A percentile compares a stretch with the other conserved stretches of the same genome.
phyloP scores from a whole-genome alignment of 805 yeast genomes.

The Hanseniaspora meyeri region DNA sequence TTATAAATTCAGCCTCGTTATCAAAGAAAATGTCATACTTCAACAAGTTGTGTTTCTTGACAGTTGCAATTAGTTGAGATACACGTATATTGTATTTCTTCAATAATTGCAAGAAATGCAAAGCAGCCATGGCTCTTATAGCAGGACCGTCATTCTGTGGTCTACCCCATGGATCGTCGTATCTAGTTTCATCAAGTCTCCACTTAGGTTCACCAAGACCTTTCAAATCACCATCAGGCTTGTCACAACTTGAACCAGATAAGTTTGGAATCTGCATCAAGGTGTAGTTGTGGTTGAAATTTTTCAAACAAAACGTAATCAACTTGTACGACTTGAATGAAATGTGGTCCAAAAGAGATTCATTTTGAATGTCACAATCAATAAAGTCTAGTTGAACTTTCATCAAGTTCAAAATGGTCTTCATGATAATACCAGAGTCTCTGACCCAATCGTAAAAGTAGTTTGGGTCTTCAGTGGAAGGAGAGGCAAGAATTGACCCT shows the following conservation, averaged over 20 bases:
- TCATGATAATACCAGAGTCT: constrained; percentile 73
- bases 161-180: constrained; percentile 70
- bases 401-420: constrained; percentile 42
- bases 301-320: constrained; percentile 39
- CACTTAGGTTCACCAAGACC: constrained; percentile 91
- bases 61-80: constrained; percentile 23
- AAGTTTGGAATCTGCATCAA: constrained; percentile 59
- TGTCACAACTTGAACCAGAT: constrained; percentile 45
- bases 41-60: constrained; percentile 12
- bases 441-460: constrained; percentile 86
- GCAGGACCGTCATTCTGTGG: constrained; percentile 97
- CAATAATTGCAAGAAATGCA: constrained; percentile 41
- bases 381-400: constrained; percentile 32
- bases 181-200: constrained; percentile 50
- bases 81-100: constrained; percentile 23
- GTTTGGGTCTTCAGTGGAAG: constrained; percentile 58
- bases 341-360: constrained; percentile 14
- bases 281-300: constrained; percentile 43
- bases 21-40: constrained; percentile 15
- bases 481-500: constrained; percentile 80
- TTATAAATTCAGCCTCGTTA: constrained; percentile 34
- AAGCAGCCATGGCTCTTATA: constrained; percentile 53
- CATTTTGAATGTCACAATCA: constrained; percentile 19
- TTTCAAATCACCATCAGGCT: constrained; percentile 26
- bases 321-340: constrained; percentile 17